Evolutionary conservation across 768 basidiomycete species (phyloP).

Genomic region (Lentinula sp.): DNA sequence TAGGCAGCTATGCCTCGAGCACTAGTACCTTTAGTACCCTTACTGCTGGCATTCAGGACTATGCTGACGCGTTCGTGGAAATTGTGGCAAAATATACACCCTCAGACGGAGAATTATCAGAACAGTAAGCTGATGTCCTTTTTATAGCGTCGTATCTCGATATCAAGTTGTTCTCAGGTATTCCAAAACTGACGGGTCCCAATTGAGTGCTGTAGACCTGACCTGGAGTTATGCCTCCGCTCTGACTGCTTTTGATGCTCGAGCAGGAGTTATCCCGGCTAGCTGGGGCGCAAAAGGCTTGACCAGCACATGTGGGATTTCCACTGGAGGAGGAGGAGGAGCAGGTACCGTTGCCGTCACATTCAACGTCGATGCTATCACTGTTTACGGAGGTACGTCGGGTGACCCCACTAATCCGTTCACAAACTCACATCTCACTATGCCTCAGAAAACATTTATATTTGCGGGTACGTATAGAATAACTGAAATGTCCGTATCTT

Average conservation of each 20-base stretch:
- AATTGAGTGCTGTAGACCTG: conserved; percentile 56
- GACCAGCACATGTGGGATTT: conserved; percentile 28
- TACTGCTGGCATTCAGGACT: conserved; percentile 39
- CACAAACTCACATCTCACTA: neutral
- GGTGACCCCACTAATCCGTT: neutral
- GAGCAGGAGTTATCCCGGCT: conserved; percentile 31
- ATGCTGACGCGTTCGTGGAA: conserved; percentile 62
- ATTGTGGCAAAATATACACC: conserved; percentile 60
- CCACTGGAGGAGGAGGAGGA: conserved; percentile 10
- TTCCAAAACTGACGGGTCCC: conserved; percentile 40
- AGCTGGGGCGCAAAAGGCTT: conserved; percentile 67
- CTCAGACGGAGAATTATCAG: conserved; percentile 31
- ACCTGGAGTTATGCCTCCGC: conserved; percentile 78
- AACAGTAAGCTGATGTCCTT: neutral
- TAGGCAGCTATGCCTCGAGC: conserved; percentile 25
- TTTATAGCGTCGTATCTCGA: conserved; percentile 5
- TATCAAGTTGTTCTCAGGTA: conserved; percentile 37
- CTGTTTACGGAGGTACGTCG: conserved; percentile 47
- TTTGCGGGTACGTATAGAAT: conserved; percentile 37
- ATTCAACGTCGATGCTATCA: conserved; percentile 62
- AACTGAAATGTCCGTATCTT: neutral
- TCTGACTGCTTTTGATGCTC: conserved; percentile 50
- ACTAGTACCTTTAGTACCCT: conserved; percentile 50
- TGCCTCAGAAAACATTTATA: conserved; percentile 56
- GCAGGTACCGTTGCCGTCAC: conserved; percentile 39